Evolutionary conservation across 495 filamentous ascomycete species (phyloP), one percentile per base, ranked within the genome.

Genomic region (Xanthoparmelia taractica): DNA sequence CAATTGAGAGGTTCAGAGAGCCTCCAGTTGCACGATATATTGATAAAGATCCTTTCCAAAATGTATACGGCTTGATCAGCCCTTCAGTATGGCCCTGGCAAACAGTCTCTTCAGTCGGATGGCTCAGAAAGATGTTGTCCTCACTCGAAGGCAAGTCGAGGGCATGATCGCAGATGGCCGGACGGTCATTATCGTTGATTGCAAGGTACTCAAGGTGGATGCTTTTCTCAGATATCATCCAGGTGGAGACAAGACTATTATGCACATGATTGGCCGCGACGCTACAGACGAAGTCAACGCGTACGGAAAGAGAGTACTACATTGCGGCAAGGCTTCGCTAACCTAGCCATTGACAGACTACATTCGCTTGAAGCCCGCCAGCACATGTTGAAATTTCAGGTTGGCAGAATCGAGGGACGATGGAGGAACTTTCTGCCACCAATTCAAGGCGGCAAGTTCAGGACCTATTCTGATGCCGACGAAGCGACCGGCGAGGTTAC

Each of bases 261-360:
- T 83, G 74, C 94, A 98, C 72, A 93, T 97, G 91, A 86, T 98
- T 58, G 94, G 94, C 58, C 83, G 90, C 75, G 94, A 98, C 85
- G 95, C 91, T 43, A 97, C 94, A 23, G 91, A 97, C 74, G 94
- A 97, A 75, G 87, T 97, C 69, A 91, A 88, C 74, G 87, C 84
- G 90, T 96, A 82, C 62, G 90, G 85, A 12, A 65, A 59, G 43
- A 41, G 27, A 4, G 27, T 29, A 34, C 33, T 18, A 23, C 27
- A 36, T 6, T 20, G 8, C 34, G 38, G 52, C 50, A 52, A 25
- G 54, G 33, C 47, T 56, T 62, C 59, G 68, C 62, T 66, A 45
- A 57, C 25, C 27, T 13, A 43, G 45, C 65, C 36, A 31, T 62
- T 59, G 20, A 54, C 67, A 97, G 92, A 62, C 76, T 97, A 29